These are phyloP conservation scores for Salvia hispanica DNA, from an alignment of 257 asterid genomes.

Conservation along the genomic window DNA sequence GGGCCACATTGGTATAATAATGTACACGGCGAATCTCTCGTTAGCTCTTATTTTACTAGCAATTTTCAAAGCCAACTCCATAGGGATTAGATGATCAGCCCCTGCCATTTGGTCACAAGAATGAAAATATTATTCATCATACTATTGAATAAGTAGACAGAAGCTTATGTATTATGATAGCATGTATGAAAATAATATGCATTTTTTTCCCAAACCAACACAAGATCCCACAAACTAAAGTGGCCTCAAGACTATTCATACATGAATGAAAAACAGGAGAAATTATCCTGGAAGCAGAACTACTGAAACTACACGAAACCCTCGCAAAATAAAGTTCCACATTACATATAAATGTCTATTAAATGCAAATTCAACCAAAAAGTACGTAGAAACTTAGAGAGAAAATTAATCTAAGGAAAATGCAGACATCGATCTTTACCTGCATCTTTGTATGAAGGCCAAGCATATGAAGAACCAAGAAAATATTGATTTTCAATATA, in stretches of 20 bases:
- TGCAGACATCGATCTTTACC: slow-evolving; percentile 46
- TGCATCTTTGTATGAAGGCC: slow-evolving; percentile 86
- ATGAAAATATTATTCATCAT: background rate
- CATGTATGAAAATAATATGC: background rate
- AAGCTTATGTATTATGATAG: slow-evolving; percentile 17
- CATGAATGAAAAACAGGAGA: background rate
- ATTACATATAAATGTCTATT: background rate
- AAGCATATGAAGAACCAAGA: slow-evolving; percentile 90
- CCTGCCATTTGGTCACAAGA: slow-evolving; percentile 47
- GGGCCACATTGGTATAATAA: slow-evolving; percentile 93
- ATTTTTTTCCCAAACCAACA: background rate
- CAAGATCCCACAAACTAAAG: slow-evolving; percentile 9
- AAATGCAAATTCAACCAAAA: slow-evolving; percentile 5
- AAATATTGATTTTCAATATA: slow-evolving; percentile 91
- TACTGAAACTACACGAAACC: too few relatives aligned
- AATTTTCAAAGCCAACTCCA: slow-evolving; percentile 77
- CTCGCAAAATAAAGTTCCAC: background rate
- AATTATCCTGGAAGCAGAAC: too few relatives aligned
- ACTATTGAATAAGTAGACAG: background rate
- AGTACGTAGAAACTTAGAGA: slow-evolving; percentile 12
- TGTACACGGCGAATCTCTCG: slow-evolving; percentile 77
- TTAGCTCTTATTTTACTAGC: slow-evolving; percentile 75
- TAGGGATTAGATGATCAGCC: slow-evolving; percentile 86
- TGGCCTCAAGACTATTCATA: slow-evolving; percentile 10
- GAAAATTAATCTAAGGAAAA: slow-evolving; percentile 16